Base-by-base conservation (phyloP, 2,329 filamentous ascomycete species). In the Trichoderma atrobrunneum region DNA sequence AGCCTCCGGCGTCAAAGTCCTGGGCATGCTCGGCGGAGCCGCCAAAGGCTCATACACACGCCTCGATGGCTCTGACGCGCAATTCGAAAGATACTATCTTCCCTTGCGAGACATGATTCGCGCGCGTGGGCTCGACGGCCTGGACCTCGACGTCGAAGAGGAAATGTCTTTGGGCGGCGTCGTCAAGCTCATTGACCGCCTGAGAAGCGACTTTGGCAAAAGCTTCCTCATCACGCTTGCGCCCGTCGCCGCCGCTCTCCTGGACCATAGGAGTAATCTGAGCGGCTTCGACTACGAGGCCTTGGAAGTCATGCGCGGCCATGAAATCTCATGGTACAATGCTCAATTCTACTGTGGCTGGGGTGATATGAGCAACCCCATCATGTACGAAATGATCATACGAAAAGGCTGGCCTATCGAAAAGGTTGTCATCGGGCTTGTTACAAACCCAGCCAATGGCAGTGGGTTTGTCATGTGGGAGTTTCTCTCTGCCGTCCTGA, bases 271-370 rank as follows among this genome's bases (percentile, higher is more conserved):
- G 26, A 81, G 80, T 60, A 92, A 93, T 79, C 86, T 97, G 3
- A 94, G 91, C 72, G 95, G 94, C 0, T 97, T 97, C 80, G 87
- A 90, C 79, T 97, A 97, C 81, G 86, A 89, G 59, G 85, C 90
- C 12, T 86, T 98, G 3, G 93, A 97, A 79, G 85, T 87, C 12
- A 86, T 89, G 80, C 85, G 89, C 7, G 91, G 91, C 1, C 81
- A 81, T 18, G 87, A 91, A 57, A 92, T 97, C 32, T 86, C 87
- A 3, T 98, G 94, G 89, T 97, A 97, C 81, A 97, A 97, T 79
- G 87, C 91, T 7, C 95, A 98, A 79, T 97, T 97, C 81, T 98
- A 98, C 85, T 96, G 93, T 78, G 94, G 94, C 2, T 98, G 93
- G 91, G 93, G 93, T 10, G 85, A 86, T 75, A 82, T 86, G 73